A percentile compares a stretch with the other conserved stretches of the same genome.
Evolutionary conservation across 331 rosid species (phyloP).

Genomic region (Malus hybrid): DNA sequence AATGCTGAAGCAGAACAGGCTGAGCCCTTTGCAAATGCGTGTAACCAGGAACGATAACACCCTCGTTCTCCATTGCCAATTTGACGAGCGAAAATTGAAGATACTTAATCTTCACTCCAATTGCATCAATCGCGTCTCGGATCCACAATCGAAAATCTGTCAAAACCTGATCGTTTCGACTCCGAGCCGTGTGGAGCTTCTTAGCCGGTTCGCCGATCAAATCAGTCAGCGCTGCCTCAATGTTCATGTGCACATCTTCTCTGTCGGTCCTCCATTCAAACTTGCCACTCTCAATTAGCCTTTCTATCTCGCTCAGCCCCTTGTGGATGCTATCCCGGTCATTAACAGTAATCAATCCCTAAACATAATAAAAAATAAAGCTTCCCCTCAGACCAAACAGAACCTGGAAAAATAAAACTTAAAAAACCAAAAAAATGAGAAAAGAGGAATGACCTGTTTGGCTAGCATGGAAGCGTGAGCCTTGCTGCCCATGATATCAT

Average conservation of each 20-base stretch:
- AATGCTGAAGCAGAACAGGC: constrained; percentile 80
- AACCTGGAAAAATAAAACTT: neutral
- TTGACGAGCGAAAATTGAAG: constrained; percentile 64
- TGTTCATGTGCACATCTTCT: constrained; percentile 97
- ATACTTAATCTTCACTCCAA: constrained; percentile 32
- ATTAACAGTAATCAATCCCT: constrained; percentile 59
- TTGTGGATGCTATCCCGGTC: constrained; percentile 61
- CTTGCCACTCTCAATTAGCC: constrained; percentile 60
- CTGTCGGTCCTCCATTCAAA: constrained; percentile 89
- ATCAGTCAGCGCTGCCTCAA: constrained; percentile 88
- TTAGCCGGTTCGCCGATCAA: constrained; percentile 92
- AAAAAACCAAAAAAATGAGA: too few species aligned
- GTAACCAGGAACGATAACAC: constrained; percentile 82
- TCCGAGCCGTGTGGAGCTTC: constrained; percentile 90
- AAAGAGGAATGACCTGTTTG: constrained; percentile 39
- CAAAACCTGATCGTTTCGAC: constrained; percentile 76
- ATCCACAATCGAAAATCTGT: constrained; percentile 89
- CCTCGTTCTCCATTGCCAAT: constrained; percentile 63
- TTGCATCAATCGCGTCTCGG: constrained; percentile 76
- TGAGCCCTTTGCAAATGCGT: constrained; percentile 94
- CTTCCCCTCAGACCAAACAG: neutral
- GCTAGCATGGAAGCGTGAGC: constrained; percentile 98
- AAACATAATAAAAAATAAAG: neutral
- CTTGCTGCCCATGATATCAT: constrained; percentile 75
- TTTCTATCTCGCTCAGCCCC: constrained; percentile 67